Base-by-base conservation (phyloP, 73 alveolate species). In the Paramecium primaurelia region DNA sequence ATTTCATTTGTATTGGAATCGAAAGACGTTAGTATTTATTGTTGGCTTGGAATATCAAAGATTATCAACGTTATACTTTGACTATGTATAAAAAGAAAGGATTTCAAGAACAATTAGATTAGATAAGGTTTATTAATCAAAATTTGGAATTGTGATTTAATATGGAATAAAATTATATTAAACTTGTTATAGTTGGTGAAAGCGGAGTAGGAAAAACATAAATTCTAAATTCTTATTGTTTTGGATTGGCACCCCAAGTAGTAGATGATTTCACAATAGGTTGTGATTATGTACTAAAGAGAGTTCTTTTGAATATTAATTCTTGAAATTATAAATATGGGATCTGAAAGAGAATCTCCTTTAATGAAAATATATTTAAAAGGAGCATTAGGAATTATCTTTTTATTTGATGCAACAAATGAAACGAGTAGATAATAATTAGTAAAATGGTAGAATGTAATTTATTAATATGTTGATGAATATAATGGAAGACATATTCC, bases 131-230 rank as follows among this genome's bases (percentile, higher is more conserved):
- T 64, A 64, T 25, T 25, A 64, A 64, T 64, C 16, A 64, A 64
- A 32, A 34, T 64, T 26, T 64, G 28, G 84, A 64, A 64, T 64
- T 64, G 49, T 64, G 84, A 75, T 75, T 38, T 75, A 36, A 38
- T 80, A 80, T 80, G 91, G 91, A 80, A 80, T 49, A 40, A 44
- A 80, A 86, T 69, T 86, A 26, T 59, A 36, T 86, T 22, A 86
- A 59, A 40, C 54, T 59, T 10, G 93, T 86, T n/a, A 26, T 86
- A 28, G 90, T 86, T 11, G 90, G 93, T 26, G 68, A 58, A 18
- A 38, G 45, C 10, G 93, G 93, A 12, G 93, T 86, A 8, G 89
- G 89, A 10, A 86, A 86, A 58, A 80, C 77, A n/a, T 18, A 44
- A 80, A 80, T 80, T 28, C 91, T 80, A 2, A 80, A 80, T 49